Base-by-base conservation (phyloP, 768 basidiomycete genomes). In the Cystobasidium ongulense region DNA sequence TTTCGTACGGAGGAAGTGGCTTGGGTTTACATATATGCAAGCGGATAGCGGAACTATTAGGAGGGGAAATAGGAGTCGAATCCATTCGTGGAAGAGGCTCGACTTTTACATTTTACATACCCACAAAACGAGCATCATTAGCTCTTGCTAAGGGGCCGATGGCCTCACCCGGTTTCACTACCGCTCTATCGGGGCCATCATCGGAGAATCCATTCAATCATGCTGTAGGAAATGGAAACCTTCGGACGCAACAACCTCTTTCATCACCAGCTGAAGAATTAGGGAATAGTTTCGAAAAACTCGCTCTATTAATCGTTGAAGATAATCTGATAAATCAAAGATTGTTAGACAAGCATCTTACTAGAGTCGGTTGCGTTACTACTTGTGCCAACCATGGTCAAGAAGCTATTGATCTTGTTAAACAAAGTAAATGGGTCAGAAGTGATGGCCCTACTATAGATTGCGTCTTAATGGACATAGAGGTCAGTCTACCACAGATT, bases 311-410 rank as follows among this genome's bases (percentile, higher is more conserved):
- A 8, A 66, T 75, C 21, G 74, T 75, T 1, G 74, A 75, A 36
- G 74, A 75, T 46, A 75, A 75, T 50, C 35, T 63, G 11, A 50
- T 75, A 33, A 75, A 75, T 36, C 70, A 72, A 38, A 61, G 70
- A 46, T 46, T 75, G 31, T 59, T 75, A 23, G 39, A 31, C n/a
- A 68, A 63, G 33, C 59, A 74, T 38, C 61, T 75, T 1, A 46
- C 35, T 17, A 36, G 66, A 27, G 27, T 75, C 4, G 67, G 66
- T 3, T 70, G 74, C 33, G 27, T 39, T 15, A 63, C 59, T 2
- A 25, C 39, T 18, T 61, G 53, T 18, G 74, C 74, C 1, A 66
- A 72, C 36, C 38, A 75, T 52, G 74, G 74, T 1, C 38, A 41
- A 38, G 74, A 75, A 29, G 70, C 66, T n/a, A 29, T 75, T 11